phyloP scores from a whole-genome alignment of 805 yeast genomes.

The Candida ascalaphidarum region DNA sequence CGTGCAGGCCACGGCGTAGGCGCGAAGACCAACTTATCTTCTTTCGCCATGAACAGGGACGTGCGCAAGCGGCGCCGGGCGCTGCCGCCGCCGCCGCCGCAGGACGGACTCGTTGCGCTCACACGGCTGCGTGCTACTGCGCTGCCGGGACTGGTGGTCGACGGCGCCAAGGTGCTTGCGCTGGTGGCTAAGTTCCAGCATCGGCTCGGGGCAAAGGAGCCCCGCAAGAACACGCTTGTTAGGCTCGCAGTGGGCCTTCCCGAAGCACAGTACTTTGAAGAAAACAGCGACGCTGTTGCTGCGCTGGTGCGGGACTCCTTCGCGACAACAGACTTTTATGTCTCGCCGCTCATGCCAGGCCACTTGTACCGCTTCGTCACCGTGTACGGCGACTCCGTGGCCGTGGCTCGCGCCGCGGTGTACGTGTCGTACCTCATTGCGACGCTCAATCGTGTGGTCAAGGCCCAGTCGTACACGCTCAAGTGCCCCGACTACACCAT shows the following conservation, averaged over 20 bases:
- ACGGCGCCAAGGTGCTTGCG: not conserved
- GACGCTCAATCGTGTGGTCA: constrained; percentile 16
- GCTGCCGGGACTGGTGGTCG: too few relatives aligned
- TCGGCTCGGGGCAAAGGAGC: constrained; percentile 6
- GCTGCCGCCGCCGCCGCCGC: too few relatives aligned
- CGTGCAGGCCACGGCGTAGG: too few relatives aligned
- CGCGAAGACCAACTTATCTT: too few relatives aligned
- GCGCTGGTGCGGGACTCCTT: constrained; percentile 12
- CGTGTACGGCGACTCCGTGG: constrained; percentile 16
- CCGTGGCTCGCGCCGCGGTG: constrained; percentile 15
- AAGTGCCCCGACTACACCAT: constrained; percentile 21
- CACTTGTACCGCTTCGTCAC: constrained; percentile 22
- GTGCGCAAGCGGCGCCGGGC: too few relatives aligned
- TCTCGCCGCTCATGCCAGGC: constrained; percentile 15
- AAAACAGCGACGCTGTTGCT: constrained; percentile 4
- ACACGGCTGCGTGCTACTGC: too few relatives aligned
- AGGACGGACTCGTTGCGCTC: too few relatives aligned
- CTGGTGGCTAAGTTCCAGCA: not conserved
- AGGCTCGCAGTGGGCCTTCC: constrained; percentile 12
- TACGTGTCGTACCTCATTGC: constrained; percentile 18
- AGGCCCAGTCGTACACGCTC: constrained; percentile 17
- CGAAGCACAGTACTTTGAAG: constrained; percentile 18
- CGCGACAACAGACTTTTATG: constrained; percentile 9
- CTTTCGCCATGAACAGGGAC: too few relatives aligned
- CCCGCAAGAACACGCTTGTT: constrained; percentile 3